Percentiles rank a stretch among this genome's conserved stretches.
Evolutionary conservation across 2,329 filamentous ascomycete genomes (phyloP).

Genomic region (Blastomyces gilchristii): DNA sequence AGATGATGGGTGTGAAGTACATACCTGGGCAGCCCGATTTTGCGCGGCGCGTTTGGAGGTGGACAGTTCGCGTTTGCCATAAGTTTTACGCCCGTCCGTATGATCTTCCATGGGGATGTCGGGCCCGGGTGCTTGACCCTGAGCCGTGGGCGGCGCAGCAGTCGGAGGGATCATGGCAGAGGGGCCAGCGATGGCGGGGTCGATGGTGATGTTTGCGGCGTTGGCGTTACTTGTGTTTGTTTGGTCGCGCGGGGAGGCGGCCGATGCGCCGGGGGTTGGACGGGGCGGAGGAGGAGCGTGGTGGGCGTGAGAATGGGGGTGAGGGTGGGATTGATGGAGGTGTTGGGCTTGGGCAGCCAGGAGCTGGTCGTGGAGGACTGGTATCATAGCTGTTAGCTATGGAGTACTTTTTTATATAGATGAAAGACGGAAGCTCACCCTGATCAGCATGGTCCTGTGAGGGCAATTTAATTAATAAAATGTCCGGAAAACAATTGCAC

Average conservation of each 20-base stretch:
- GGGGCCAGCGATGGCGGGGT: conserved; percentile 46
- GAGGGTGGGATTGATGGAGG: conserved; percentile 1
- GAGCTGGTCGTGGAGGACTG: conserved; percentile 55
- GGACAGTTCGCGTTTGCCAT: conserved; percentile 74
- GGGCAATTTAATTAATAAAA: conserved; percentile 12
- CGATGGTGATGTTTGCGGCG: conserved; percentile 29
- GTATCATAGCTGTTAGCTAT: background rate
- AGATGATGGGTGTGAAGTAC: conserved; percentile 21
- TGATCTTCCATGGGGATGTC: conserved; percentile 1
- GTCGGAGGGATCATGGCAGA: conserved; percentile 16
- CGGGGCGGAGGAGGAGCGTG: conserved; percentile 38
- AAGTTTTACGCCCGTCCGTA: conserved; percentile 56
- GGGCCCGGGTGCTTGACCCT: background rate
- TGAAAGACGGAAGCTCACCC: conserved; percentile 23
- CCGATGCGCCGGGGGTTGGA: conserved; percentile 34
- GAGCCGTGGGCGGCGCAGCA: background rate
- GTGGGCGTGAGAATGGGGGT: conserved; percentile 13
- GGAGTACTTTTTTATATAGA: conserved; percentile 4
- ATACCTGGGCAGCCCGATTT: conserved; percentile 91
- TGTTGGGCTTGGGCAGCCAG: conserved; percentile 36
- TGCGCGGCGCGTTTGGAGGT: conserved; percentile 94
- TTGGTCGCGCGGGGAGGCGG: conserved; percentile 38
- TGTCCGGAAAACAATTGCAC: background rate
- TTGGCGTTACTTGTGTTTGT: conserved; percentile 29
- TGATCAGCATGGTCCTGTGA: conserved; percentile 37